Evolutionary conservation across 371 early-diverging fungal species (phyloP), one percentile per base, ranked within the genome.

Genomic region (Mucor mucedo): DNA sequence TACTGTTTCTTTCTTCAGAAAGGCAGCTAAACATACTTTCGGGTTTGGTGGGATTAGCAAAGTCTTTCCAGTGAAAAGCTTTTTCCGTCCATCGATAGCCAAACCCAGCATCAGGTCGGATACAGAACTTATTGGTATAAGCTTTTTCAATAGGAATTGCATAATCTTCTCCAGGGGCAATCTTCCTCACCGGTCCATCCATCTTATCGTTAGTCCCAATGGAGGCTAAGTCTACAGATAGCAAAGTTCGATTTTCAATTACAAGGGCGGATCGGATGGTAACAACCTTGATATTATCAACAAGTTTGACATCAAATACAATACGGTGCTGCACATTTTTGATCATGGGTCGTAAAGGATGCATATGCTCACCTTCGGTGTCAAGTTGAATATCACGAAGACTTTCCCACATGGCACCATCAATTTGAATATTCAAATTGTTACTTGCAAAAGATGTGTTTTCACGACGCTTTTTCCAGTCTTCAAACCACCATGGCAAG

Each of bases 401-500:
- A 58, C 93, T 91, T 68, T 97, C 95, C 96, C 97, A 97, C 58
- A 87, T 75, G 2, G 91, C 91, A 30, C 94, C 92, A 53, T 92
- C 85, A 58, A 97, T 83, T 73, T 95, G 95, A 3, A 97, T 67
- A 30, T 91, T 94, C 1, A 98, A 68, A 48, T 84, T 84, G 67
- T 95, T 94, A 44, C 83, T 61, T 69, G 71, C 49, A 72, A 83
- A 60, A 29, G 50, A 49, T 0, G 58, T 56, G 11, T 54, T 52
- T 50, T 97, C 96, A 56, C 97, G 91, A 72, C 89, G 89, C 52
- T 87, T 89, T 49, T 93, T 83, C 98, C 98, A 98, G 71, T 98
- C 95, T 59, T 96, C 97, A 69, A 98, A 98, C 45, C 93, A 87
- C 96, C 97, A 98, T 5, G 94, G 89, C 35, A 94, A 73, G 29